Evolutionary conservation across 306 rosid species (phyloP).

Genomic region (Cercis canadensis): DNA sequence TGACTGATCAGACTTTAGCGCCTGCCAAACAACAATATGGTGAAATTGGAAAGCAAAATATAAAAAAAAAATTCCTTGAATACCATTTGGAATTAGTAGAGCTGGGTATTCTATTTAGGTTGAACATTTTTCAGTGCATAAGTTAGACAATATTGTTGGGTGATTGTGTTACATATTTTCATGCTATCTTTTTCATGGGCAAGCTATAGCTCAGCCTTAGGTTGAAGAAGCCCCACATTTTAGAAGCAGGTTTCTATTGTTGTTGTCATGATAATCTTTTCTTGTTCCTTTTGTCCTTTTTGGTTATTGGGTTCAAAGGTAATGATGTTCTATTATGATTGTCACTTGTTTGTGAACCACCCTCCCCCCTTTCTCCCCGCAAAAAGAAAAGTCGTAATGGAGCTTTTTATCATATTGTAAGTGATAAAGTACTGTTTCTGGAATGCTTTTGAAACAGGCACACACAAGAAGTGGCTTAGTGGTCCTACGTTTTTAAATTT

Average conservation of each 20-base stretch:
- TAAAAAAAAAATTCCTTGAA: too few species aligned
- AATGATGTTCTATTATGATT: conserved; percentile 10
- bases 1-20: too few species aligned
- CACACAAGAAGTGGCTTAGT: conserved; percentile 7
- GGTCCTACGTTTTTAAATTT: background rate
- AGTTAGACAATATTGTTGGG: background rate
- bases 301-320: conserved; percentile 21
- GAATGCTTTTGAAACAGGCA: conserved; percentile 31
- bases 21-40: too few species aligned
- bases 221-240: conserved; percentile 13
- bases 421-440: background rate
- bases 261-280: conserved; percentile 25
- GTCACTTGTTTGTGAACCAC: background rate
- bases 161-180: background rate
- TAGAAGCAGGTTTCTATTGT: conserved; percentile 24
- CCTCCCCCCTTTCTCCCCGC: background rate
- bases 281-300: conserved; percentile 25
- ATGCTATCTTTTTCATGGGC: too few species aligned
- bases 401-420: conserved; percentile 20
- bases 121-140: background rate
- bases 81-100: background rate
- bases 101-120: background rate
- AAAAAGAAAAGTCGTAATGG: background rate
- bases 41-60: too few species aligned
- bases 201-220: background rate